A percentile compares a stretch with the other conserved stretches of the same genome.
phyloP scores from a whole-genome alignment of 1,284 basidiomycete species.

The Moniliophthora roreri region DNA sequence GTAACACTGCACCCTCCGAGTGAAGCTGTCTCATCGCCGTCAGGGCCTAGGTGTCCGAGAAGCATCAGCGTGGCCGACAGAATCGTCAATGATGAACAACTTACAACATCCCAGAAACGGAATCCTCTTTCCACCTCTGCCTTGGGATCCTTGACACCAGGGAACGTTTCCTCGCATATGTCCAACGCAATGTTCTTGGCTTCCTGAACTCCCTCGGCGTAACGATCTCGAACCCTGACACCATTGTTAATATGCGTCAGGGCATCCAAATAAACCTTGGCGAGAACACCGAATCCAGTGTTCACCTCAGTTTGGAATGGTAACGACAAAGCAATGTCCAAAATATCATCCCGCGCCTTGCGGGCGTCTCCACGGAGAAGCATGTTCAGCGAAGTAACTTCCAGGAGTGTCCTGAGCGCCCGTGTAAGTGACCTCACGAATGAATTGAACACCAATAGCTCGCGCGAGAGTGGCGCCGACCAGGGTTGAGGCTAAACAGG shows the following conservation, averaged over 20 bases:
- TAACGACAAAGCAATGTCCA: constrained; percentile 88
- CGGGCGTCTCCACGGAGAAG: constrained; percentile 87
- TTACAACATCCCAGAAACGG: constrained; percentile 96
- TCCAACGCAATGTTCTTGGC: constrained; percentile 88
- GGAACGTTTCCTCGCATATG: constrained; percentile 93
- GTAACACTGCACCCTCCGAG: constrained; percentile 76
- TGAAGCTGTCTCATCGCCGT: constrained; percentile 87
- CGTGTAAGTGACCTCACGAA: constrained; percentile 91
- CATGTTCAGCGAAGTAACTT: constrained; percentile 91
- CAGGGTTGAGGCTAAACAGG: constrained; percentile 71
- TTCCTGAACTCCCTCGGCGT: constrained; percentile 76
- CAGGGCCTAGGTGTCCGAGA: constrained; percentile 61
- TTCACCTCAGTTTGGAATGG: constrained; percentile 97
- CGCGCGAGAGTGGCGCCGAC: constrained; percentile 94
- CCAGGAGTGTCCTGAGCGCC: constrained; percentile 86
- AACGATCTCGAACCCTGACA: constrained; percentile 70
- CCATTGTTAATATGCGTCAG: constrained; percentile 84
- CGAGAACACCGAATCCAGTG: constrained; percentile 96
- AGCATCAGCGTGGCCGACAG: constrained; percentile 6
- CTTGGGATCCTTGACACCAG: constrained; percentile 85
- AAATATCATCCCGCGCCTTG: constrained; percentile 83
- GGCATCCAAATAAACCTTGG: constrained; percentile 94
- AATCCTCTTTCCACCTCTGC: constrained; percentile 93
- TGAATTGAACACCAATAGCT: constrained; percentile 97
- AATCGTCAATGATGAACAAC: constrained; percentile 34